Conservation (phyloP, 116 monocot genomes). For the Dioscorea cayenensis region DNA sequence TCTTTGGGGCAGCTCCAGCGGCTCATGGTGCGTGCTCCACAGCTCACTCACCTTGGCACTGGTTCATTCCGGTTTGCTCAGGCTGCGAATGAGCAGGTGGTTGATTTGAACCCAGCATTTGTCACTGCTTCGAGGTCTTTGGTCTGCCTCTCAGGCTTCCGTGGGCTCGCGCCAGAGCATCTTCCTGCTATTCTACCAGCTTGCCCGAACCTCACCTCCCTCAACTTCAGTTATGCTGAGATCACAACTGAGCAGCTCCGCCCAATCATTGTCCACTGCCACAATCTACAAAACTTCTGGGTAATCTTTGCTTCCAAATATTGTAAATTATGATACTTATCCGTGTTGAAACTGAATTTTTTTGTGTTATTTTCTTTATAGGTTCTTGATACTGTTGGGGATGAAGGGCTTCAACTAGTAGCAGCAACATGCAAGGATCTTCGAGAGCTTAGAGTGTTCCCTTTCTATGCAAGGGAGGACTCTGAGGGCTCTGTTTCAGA, state of each 20-base stretch:
- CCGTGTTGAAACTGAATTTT: not conserved
- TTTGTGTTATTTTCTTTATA: constrained; percentile 1
- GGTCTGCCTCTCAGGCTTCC: constrained; percentile 47
- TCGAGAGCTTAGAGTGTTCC: constrained; percentile 72
- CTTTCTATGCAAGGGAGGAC: constrained; percentile 52
- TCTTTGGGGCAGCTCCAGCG: constrained; percentile 48
- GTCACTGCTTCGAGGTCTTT: constrained; percentile 23
- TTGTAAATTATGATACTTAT: not conserved
- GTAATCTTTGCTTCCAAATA: constrained; percentile 18
- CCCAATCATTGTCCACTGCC: constrained; percentile 34
- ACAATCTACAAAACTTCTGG: constrained; percentile 56
- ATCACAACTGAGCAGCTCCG: constrained; percentile 32
- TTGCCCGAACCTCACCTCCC: constrained; percentile 36
- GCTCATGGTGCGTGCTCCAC: constrained; percentile 75
- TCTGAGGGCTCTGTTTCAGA: constrained; percentile 63
- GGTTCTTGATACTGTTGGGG: constrained; percentile 78
- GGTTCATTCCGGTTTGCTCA: constrained; percentile 47
- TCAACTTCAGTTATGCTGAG: constrained; percentile 47
- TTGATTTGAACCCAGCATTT: constrained; percentile 22
- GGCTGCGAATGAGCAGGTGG: constrained; percentile 1
- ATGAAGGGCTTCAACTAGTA: constrained; percentile 74
- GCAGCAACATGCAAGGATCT: constrained; percentile 63
- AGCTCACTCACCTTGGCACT: constrained; percentile 71
- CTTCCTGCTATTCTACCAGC: constrained; percentile 38
- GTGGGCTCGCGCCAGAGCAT: constrained; percentile 18